Percentiles rank a stretch among this genome's conserved stretches.
phyloP scores from a whole-genome alignment of 176 grass and related monocot species.

The Rhynchospora tenuis region DNA sequence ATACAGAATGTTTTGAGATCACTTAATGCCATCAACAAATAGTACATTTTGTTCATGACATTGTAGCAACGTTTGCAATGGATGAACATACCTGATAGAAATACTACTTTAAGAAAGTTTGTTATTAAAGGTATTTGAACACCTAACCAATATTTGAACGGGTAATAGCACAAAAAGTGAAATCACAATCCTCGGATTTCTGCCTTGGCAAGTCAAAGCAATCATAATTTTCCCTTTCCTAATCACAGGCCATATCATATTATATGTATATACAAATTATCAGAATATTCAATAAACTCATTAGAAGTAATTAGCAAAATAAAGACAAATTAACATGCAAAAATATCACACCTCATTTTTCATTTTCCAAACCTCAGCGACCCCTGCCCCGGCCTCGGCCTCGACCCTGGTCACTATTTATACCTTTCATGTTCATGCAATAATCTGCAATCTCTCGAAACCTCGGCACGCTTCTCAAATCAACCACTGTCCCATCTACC shows the following conservation, averaged over 20 bases:
- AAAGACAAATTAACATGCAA: not conserved
- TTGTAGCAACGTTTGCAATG: not conserved
- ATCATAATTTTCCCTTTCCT: not conserved
- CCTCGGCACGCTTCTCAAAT: conserved; percentile 88
- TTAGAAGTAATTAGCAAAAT: not conserved
- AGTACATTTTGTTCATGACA: not conserved
- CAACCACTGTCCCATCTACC: conserved; percentile 84
- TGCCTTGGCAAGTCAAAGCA: not conserved
- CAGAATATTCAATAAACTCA: not conserved
- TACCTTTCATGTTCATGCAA: conserved; percentile 45
- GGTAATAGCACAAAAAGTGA: not conserved
- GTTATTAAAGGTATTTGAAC: not conserved
- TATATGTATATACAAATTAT: not conserved
- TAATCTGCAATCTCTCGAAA: conserved; percentile 90
- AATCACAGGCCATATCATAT: not conserved
- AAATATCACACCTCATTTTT: not conserved
- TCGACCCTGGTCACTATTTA: not conserved
- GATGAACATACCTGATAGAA: not conserved
- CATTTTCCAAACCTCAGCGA: not conserved
- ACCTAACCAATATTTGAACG: not conserved
- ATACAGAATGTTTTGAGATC: not conserved
- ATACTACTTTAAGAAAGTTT: not conserved
- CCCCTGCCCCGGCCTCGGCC: not conserved
- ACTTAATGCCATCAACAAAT: not conserved
- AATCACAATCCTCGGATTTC: not conserved